A percentile compares a stretch with the other conserved stretches of the same genome.
Evolutionary conservation across 2,329 filamentous ascomycete species (phyloP).

Genomic region (Penicillium occitanis): DNA sequence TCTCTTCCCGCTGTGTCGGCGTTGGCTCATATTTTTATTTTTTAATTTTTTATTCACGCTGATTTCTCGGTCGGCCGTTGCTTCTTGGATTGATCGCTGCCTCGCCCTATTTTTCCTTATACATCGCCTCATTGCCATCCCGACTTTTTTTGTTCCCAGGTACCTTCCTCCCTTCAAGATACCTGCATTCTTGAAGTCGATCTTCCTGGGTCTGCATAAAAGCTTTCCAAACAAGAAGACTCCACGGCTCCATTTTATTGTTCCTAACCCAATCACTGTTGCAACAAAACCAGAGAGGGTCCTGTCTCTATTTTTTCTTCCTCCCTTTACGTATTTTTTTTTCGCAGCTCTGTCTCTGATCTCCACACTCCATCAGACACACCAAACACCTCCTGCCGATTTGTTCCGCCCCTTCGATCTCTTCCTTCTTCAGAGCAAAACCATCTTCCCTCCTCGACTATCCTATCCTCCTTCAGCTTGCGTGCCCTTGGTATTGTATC

Average conservation of each 20-base stretch:
- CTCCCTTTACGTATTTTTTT: constrained; percentile 23
- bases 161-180: not conserved
- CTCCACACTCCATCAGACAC: constrained; percentile 14
- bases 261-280: constrained; percentile 24
- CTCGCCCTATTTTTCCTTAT: not conserved
- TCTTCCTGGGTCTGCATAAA: constrained; percentile 1
- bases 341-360: constrained; percentile 17
- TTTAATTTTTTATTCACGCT: not conserved
- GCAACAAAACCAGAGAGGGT: not conserved
- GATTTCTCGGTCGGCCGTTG: not conserved
- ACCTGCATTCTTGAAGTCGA: constrained; percentile 16
- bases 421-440: constrained; percentile 10
- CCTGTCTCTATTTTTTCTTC: constrained; percentile 16
- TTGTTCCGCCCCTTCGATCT: constrained; percentile 21
- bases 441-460: constrained; percentile 18
- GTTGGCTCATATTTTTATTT: constrained; percentile 1
- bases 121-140: constrained; percentile 8
- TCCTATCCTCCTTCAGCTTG: constrained; percentile 2
- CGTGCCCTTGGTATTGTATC: constrained; percentile 20
- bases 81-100: constrained; percentile 3
- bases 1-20: constrained; percentile 1
- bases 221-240: not conserved
- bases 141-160: not conserved
- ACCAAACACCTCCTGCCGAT: constrained; percentile 17
- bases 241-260: constrained; percentile 3